Percentiles rank a stretch among this genome's conserved stretches.
phyloP scores from a whole-genome alignment of 176 grass and related monocot species.

The Carex parvula region DNA sequence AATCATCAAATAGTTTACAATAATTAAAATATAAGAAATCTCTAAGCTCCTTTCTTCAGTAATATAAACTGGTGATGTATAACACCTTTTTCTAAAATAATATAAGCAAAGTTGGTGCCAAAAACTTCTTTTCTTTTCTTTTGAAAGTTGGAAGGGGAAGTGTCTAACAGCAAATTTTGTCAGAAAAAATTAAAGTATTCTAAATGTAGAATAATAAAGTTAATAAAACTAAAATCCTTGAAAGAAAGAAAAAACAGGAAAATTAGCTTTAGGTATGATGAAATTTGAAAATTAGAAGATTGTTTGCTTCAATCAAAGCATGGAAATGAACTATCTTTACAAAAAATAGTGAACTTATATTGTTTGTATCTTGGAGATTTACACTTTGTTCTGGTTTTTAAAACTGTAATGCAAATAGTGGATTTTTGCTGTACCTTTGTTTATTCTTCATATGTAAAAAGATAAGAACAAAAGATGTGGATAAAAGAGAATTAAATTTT shows the following conservation, averaged over 20 bases:
- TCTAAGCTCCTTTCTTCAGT: neutral
- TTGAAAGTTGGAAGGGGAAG: neutral
- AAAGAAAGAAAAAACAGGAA: neutral
- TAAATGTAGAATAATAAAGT: neutral
- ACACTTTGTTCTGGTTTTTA: neutral
- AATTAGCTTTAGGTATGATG: neutral
- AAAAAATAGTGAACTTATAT: neutral
- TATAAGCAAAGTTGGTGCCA: neutral
- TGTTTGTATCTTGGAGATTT: neutral
- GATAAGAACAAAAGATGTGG: neutral
- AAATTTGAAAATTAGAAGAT: neutral
- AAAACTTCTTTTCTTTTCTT: neutral
- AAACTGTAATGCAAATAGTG: neutral
- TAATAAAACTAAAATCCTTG: neutral
- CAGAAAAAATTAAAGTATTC: neutral
- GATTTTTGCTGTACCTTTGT: neutral
- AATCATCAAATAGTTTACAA: neutral
- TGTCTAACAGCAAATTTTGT: neutral
- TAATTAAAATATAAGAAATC: too few species aligned
- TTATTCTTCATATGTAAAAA: neutral
- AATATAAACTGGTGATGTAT: neutral
- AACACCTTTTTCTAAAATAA: neutral
- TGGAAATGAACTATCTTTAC: neutral
- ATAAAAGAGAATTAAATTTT: neutral
- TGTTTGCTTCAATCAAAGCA: neutral